Base-by-base conservation (phyloP, 2,329 filamentous ascomycete genomes). In the Furcasterigmium sp. region DNA sequence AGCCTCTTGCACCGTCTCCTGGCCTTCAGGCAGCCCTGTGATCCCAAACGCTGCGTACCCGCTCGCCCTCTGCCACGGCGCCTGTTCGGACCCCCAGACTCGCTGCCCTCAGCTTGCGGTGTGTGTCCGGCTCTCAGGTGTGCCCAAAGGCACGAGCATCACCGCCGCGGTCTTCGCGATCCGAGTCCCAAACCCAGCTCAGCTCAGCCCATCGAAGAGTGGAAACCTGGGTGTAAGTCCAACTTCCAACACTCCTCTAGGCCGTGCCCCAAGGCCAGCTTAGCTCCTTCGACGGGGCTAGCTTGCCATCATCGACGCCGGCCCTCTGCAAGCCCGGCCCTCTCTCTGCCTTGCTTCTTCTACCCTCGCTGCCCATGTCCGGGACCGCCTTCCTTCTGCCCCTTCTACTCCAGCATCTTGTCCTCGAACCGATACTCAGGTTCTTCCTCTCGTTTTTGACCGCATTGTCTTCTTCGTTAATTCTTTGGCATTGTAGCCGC, bases 191-290 rank as follows among this genome's bases (percentile, higher is more conserved):
- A 11, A 26, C 23, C 11, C 7, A 26, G 23, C 23, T 26, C 32
- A 35, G 32, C 32, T 35, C 32, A 35, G 18, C 32, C 32, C 32
- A 35, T 15, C 7, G n/a, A 18, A 35, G 32, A 9, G 32, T 35
- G 32, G 15, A 35, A 35, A 35, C 32, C 32, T 35, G 32, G 32
- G 15, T 35, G 32, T 35, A 35, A 35, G 32, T 35, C 32, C 32
- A 35, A 35, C 32, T 17, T 18, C 15, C 11, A 9, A 13, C 29
- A 15, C n/a, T 35, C 32, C 13, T 18, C 9, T 35, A 17, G 32
- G n/a, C 32, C 32, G 32, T 35, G 32, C 32, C 32, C 32, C 7
- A 26, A 11, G 23, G 7, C 23, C 14, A 9, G n/a, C 32, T 17
- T 35, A 35, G 32, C 32, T 34, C n/a, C 14, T 34, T 18, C n/a